Conservation (phyloP, 2,329 filamentous ascomycete genomes). For the Orbilia brochopaga region DNA sequence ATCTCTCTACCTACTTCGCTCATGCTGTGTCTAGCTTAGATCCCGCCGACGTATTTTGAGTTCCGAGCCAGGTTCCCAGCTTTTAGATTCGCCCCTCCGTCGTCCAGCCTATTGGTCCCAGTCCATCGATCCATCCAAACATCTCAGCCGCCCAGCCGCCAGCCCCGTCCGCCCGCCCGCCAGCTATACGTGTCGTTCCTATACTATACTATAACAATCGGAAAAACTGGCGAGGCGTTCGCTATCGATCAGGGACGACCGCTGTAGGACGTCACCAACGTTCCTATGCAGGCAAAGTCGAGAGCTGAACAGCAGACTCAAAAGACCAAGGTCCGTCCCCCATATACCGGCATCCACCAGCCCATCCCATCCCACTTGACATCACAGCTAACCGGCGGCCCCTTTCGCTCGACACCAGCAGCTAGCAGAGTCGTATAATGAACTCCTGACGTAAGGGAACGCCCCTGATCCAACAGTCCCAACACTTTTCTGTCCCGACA, state of each 20-base stretch:
- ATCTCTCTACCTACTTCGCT: constrained; percentile 27
- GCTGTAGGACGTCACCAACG: constrained; percentile 48
- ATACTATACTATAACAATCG: neutral
- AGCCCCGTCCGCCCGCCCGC: too few species aligned
- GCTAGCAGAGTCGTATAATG: constrained; percentile 96
- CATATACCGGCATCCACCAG: neutral
- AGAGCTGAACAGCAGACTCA: constrained; percentile 67
- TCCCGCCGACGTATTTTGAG: constrained; percentile 8
- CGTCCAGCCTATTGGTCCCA: neutral
- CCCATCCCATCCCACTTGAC: constrained; percentile 14
- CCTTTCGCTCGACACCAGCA: constrained; percentile 58
- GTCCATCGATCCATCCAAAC: neutral
- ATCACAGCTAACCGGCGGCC: constrained; percentile 22
- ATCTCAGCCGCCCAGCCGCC: neutral
- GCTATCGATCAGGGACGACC: constrained; percentile 46
- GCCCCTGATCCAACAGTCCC: constrained; percentile 23
- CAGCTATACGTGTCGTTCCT: constrained; percentile 6
- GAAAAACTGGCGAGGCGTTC: constrained; percentile 43
- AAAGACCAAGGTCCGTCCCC: constrained; percentile 65
- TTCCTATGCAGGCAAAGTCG: constrained; percentile 59
- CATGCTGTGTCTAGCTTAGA: constrained; percentile 25
- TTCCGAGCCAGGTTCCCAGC: constrained; percentile 5
- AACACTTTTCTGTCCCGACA: constrained; percentile 18
- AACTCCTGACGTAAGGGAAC: constrained; percentile 83
- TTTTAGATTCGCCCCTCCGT: neutral